Evolutionary conservation across 2,329 filamentous ascomycete genomes (phyloP), one percentile per base, ranked within the genome.

Genomic region (Mollisiaceae sp.): DNA sequence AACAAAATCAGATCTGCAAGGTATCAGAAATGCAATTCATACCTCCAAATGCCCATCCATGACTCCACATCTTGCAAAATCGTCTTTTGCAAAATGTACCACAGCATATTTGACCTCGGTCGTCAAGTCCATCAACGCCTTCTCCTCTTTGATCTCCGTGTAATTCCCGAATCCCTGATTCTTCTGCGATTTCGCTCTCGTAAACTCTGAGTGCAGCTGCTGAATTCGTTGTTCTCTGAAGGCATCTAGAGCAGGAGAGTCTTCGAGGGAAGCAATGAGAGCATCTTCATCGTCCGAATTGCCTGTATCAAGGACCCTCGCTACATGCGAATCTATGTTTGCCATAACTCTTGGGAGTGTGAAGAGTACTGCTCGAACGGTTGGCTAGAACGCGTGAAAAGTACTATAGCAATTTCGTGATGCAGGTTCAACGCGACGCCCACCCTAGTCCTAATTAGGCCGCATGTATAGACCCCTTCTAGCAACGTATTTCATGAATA

Each of bases 141-240:
- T 86, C 74, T 88, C 85, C 62, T 86, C 84, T 70, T 82, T 85
- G 74, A 86, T 82, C 72, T 86, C 83, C 8, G 77, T 78, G 71
- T 85, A 87, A 11, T 75, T 80, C 45, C 85, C 85, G 74, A 85
- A 82, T 11, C 81, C 81, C 65, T 79, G 78, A 43, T 77, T 79
- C 66, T 82, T 81, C 75, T 86, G 79, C 12, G 79, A 75, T 67
- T 84, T 83, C 59, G 84, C 83, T 52, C 82, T 80, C 45, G 80
- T 75, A 66, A 85, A 81, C 73, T 87, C 85, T 47, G 80, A 78
- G 72, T 87, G 84, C 15, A 88, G 78, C 72, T 87, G 84, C 68
- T 87, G 83, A 60, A 87, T 79, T 43, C 85, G 80, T 69, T 83
- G 81, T 72, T 87, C 85, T 63, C 85, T 82, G 70, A 86, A 82